These are phyloP conservation scores for Mycena citricolor DNA, from an alignment of 1,284 basidiomycete genomes.

Conservation along the genomic window DNA sequence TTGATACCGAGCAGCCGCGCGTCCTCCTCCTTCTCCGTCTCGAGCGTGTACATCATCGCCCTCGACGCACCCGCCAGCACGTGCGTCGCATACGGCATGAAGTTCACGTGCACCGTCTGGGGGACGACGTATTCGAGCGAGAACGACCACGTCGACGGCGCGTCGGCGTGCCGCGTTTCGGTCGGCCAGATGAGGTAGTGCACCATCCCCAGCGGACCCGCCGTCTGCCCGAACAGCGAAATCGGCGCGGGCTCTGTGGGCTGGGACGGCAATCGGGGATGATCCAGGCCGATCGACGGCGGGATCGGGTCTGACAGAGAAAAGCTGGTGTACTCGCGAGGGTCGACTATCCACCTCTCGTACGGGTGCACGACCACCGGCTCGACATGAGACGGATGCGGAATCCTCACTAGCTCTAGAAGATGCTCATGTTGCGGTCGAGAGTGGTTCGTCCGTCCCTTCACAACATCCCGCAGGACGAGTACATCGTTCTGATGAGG, in stretches of 20 bases:
- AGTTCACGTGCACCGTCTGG: constrained; percentile 33
- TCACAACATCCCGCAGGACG: constrained; percentile 47
- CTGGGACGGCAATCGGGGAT: constrained; percentile 28
- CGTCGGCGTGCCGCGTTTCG: constrained; percentile 12
- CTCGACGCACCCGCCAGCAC: constrained; percentile 50
- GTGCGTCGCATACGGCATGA: constrained; percentile 30
- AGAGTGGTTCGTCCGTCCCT: constrained; percentile 20
- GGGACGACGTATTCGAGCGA: constrained; percentile 28
- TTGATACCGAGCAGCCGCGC: constrained; percentile 36
- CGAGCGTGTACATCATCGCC: constrained; percentile 47
- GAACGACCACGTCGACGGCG: constrained; percentile 28
- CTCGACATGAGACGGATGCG: constrained; percentile 17
- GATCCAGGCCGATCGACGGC: constrained; percentile 36
- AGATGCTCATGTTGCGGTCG: constrained; percentile 34
- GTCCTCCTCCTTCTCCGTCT: constrained; percentile 35
- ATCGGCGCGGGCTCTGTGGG: constrained; percentile 46
- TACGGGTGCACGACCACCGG: constrained; percentile 22
- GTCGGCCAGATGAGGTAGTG: constrained; percentile 43
- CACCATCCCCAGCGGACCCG: constrained; percentile 34
- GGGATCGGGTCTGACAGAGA: constrained; percentile 52
- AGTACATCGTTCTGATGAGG: constrained; percentile 55
- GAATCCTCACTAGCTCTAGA: constrained; percentile 26
- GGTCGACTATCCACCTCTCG: constrained; percentile 20
- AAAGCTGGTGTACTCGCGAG: constrained; percentile 35
- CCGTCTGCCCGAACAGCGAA: constrained; percentile 45